Percentiles rank a stretch among this genome's conserved stretches.
These are phyloP conservation scores for Phyllosticta ampelicida DNA, from an alignment of 2,329 filamentous ascomycete genomes.

Conservation along the genomic window DNA sequence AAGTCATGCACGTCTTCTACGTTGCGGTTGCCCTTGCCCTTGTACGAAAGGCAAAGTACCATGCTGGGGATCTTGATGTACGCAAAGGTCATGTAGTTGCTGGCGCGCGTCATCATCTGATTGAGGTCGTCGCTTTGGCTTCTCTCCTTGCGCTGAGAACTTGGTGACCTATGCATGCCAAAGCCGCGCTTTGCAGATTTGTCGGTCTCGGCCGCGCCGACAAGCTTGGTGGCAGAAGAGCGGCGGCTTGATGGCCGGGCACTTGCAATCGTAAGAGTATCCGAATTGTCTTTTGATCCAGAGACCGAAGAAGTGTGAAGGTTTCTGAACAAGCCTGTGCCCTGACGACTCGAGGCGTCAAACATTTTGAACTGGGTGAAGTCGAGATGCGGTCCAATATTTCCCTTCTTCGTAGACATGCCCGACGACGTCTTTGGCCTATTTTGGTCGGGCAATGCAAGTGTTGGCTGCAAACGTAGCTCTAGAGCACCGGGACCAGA, in stretches of 20 bases:
- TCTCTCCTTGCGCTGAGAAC: conserved; percentile 35
- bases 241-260: conserved; percentile 22
- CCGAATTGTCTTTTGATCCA: conserved; percentile 4
- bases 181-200: conserved; percentile 27
- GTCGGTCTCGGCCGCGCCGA: conserved; percentile 11
- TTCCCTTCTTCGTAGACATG: neutral
- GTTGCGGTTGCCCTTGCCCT: conserved; percentile 90
- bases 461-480: conserved; percentile 69
- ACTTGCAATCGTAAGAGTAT: conserved; percentile 12
- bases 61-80: conserved; percentile 94
- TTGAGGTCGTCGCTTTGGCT: conserved; percentile 76
- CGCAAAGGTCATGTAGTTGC: conserved; percentile 93
- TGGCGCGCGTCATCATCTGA: conserved; percentile 91
- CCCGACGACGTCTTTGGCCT: conserved; percentile 19
- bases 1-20: conserved; percentile 96
- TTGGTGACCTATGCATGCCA: conserved; percentile 26
- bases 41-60: conserved; percentile 90
- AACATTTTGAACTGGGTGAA: conserved; percentile 18
- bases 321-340: conserved; percentile 21
- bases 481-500: conserved; percentile 66
- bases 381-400: neutral
- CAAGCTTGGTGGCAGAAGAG: conserved; percentile 18
- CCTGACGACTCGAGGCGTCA: conserved; percentile 19
- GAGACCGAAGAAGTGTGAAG: conserved; percentile 21
- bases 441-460: conserved; percentile 43